Evolutionary conservation across 371 early-diverging fungal species (phyloP).

Genomic region (Rhizopus stolonifer): DNA sequence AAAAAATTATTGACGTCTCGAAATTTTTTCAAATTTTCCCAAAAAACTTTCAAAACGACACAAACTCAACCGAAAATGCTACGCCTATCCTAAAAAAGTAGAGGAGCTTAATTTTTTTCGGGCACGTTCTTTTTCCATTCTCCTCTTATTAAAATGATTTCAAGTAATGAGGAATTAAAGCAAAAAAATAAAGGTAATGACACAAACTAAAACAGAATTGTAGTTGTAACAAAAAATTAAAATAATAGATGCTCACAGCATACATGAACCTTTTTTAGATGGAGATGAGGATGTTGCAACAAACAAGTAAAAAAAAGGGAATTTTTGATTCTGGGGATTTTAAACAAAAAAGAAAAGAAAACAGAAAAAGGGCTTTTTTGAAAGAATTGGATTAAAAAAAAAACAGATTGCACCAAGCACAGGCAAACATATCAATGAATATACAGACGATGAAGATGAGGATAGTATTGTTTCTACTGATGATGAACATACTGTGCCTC

Average conservation of each 20-base stretch:
- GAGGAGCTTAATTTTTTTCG: neutral
- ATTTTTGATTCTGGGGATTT: neutral
- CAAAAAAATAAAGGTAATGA: neutral
- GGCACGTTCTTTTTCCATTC: neutral
- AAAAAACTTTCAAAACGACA: no score
- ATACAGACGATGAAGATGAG: slow-evolving; percentile 9
- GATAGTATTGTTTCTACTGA: neutral
- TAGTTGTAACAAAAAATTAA: neutral
- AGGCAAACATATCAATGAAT: slow-evolving; percentile 3
- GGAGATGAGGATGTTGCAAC: neutral
- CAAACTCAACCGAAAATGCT: no score
- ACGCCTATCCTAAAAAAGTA: no score
- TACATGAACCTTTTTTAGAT: neutral
- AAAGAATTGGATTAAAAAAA: slow-evolving; percentile 19
- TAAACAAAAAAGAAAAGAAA: neutral
- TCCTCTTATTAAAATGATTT: slow-evolving; percentile 1
- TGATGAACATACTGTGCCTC: slow-evolving; percentile 6
- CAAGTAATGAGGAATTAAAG: neutral
- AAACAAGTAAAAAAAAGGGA: neutral
- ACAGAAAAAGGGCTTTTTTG: slow-evolving; percentile 18
- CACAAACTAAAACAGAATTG: neutral
- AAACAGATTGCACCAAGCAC: slow-evolving; percentile 3
- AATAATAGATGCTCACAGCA: neutral
- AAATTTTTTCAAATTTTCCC: no score
- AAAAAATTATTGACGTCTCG: no score